Conservation (phyloP, 73 alveolate species). For the Uronychia setigera region DNA sequence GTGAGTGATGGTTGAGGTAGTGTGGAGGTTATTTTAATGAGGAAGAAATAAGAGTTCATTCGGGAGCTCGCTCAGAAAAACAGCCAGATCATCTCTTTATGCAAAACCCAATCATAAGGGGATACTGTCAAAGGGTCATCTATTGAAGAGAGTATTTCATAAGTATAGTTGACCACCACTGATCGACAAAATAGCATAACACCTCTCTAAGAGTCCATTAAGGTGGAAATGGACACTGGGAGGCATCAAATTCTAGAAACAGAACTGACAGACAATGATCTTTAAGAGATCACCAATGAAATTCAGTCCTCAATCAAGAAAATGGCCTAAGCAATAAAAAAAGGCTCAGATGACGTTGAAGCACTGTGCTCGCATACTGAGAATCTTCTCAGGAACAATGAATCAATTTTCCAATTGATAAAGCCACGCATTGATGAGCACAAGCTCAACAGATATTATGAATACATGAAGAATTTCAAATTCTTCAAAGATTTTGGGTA, state of each 20-base stretch:
- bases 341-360: neutral
- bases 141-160: neutral
- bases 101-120: neutral
- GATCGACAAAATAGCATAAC: neutral
- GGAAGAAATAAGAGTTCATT: neutral
- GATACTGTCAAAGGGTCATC: neutral
- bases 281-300: neutral
- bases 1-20: no score
- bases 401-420: neutral
- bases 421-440: neutral
- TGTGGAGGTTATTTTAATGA: no score
- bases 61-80: neutral
- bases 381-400: neutral
- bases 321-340: neutral
- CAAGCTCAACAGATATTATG: neutral
- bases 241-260: neutral
- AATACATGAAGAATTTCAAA: neutral
- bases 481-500: neutral
- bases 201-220: neutral
- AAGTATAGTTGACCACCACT: neutral
- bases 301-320: neutral
- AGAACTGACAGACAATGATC: neutral
- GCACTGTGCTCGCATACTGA: neutral
- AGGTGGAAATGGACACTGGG: neutral
- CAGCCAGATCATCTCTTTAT: neutral